Percentiles rank a stretch among this genome's conserved stretches.
Evolutionary conservation across 2,329 filamentous ascomycete species (phyloP).

Genomic region (Hypoxylon sp.): DNA sequence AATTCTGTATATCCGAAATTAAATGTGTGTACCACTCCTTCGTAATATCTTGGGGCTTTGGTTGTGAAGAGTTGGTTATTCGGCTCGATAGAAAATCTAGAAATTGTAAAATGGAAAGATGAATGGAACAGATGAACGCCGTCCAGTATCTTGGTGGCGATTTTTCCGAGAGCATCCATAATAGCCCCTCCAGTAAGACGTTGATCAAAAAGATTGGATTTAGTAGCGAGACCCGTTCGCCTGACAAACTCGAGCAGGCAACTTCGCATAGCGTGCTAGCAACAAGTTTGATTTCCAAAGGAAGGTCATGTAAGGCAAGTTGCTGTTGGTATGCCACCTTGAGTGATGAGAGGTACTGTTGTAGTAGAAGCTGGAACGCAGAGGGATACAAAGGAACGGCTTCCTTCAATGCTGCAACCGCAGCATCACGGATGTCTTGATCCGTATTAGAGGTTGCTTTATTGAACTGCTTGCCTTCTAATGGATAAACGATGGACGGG

Average conservation of each 20-base stretch:
- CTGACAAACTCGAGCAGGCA: conserved; percentile 62
- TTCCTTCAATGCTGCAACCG: conserved; percentile 48
- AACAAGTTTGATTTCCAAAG: conserved; percentile 54
- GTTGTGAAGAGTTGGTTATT: not conserved
- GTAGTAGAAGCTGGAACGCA: conserved; percentile 52
- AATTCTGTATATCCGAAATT: conserved; percentile 27
- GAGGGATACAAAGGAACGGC: conserved; percentile 50
- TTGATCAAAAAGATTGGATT: conserved; percentile 61
- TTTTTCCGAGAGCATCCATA: conserved; percentile 45
- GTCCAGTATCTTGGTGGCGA: conserved; percentile 46
- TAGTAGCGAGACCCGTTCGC: conserved; percentile 51
- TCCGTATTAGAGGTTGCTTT: conserved; percentile 27
- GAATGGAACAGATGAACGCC: conserved; percentile 53
- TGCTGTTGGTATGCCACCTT: conserved; percentile 46
- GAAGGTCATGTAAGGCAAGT: conserved; percentile 34
- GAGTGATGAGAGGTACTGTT: conserved; percentile 49
- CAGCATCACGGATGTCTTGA: conserved; percentile 49
- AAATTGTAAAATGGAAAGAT: conserved; percentile 43
- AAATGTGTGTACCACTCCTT: conserved; percentile 45
- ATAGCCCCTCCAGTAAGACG: conserved; percentile 51
- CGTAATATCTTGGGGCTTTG: conserved; percentile 37
- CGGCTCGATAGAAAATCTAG: conserved; percentile 31
- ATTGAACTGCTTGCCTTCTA: conserved; percentile 44
- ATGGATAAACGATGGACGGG: conserved; percentile 48
- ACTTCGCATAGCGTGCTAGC: conserved; percentile 64